Evolutionary conservation across 345 rosid species (phyloP), one percentile per base, ranked within the genome.

Genomic region (Lumnitzera littorea): DNA sequence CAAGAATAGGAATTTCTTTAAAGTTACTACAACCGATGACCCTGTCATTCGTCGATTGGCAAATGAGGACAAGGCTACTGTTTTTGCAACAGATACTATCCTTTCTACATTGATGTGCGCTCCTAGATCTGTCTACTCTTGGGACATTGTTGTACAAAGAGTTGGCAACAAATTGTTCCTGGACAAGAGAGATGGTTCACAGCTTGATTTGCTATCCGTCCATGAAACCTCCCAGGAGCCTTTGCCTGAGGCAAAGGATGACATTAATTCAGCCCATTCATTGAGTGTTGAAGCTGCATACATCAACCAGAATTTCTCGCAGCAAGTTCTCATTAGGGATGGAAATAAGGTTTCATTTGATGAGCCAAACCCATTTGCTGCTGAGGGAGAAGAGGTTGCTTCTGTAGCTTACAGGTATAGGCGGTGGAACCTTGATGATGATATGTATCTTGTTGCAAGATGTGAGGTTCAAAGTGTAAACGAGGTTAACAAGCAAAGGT

Each of bases 151-250:
- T 47, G 55, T 94, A 53, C 99, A 86, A 64, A 72, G 95, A 15
- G 97, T 94, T 53, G 98, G 98, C 23, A 92, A 89, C 72, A 92
- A 89, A 60, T 55, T 92, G 23, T 94, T 94, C 73, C 86, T 94
- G 20, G 99, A 90, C 61, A 87, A 94, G 76, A 77, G 97, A 60
- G 96, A 92, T 72, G 88, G 86, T 6, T 92, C 97, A 6, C 96
- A 87, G 76, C 82, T 92, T 8, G 99, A 90, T 81, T 68, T 94
- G 76, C 73, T 94, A 13, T 84, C 99, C 0, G 96, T 89, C 17
- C 98, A 92, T 24, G 96, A 89, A 73, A 89, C 96, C 1, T 89
- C 95, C 5, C 96, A 90, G 71, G 96, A 94, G 77, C 95, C 99
- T 0, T 65, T 85, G 58, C 91, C 96, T 2, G 96, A 88, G 74